Evolutionary conservation across 2,329 filamentous ascomycete genomes (phyloP).

Genomic region (Fusarium torulosum): DNA sequence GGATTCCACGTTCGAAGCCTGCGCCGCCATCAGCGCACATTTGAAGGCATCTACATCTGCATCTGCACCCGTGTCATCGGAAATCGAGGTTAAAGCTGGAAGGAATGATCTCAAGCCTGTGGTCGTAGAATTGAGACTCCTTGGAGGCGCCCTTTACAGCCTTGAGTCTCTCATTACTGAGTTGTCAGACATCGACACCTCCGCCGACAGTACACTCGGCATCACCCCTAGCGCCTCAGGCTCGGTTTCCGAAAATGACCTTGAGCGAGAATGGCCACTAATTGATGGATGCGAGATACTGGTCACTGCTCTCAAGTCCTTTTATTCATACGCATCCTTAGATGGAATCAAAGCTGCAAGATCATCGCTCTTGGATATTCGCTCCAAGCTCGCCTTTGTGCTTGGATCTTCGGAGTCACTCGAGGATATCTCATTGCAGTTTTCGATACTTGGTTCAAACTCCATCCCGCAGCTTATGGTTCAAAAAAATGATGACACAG

Average conservation of each 20-base stretch:
- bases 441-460: slow-evolving; percentile 39
- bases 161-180: slow-evolving; percentile 44
- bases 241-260: slow-evolving; percentile 7
- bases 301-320: slow-evolving; percentile 27
- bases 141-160: slow-evolving; percentile 42
- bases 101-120: slow-evolving; percentile 36
- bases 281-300: slow-evolving; percentile 41
- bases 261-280: slow-evolving; percentile 36
- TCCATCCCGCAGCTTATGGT: slow-evolving; percentile 32
- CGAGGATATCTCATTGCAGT: slow-evolving; percentile 40
- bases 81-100: not conserved
- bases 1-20: slow-evolving; percentile 36
- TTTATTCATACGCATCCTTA: slow-evolving; percentile 31
- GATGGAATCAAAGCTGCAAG: slow-evolving; percentile 42
- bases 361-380: slow-evolving; percentile 33
- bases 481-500: slow-evolving; percentile 6
- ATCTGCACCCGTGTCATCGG: not conserved
- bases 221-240: slow-evolving; percentile 15
- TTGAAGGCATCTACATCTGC: slow-evolving; percentile 9
- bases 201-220: slow-evolving; percentile 18
- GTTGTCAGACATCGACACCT: slow-evolving; percentile 28
- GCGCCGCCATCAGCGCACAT: slow-evolving; percentile 26
- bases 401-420: slow-evolving; percentile 46
- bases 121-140: slow-evolving; percentile 41
- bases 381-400: slow-evolving; percentile 44